These are phyloP conservation scores for Akanthomyces uredinophilus DNA, from an alignment of 2,329 filamentous ascomycete genomes.

Conservation along the genomic window DNA sequence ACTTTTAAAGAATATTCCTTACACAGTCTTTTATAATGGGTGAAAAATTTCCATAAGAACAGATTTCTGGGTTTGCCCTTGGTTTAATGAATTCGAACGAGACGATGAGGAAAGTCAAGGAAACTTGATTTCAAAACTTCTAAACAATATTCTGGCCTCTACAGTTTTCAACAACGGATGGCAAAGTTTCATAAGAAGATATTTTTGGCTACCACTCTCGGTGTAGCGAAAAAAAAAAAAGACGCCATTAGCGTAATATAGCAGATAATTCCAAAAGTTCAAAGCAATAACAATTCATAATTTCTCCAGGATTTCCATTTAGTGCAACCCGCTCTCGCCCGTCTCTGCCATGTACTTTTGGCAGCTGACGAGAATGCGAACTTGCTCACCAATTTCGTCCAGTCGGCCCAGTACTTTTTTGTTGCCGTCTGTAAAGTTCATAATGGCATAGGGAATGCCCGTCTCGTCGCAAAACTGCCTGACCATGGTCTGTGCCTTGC, in stretches of 20 bases:
- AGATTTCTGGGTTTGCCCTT: too few relatives aligned
- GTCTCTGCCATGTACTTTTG: conserved; percentile 46
- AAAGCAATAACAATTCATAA: neutral
- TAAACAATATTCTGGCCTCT: neutral
- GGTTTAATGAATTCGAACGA: too few relatives aligned
- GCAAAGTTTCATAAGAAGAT: neutral
- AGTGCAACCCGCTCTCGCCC: conserved; percentile 38
- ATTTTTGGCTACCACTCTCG: neutral
- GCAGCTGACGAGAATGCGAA: conserved; percentile 54
- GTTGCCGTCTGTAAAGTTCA: conserved; percentile 60
- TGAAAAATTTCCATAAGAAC: too few relatives aligned
- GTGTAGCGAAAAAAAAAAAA: neutral
- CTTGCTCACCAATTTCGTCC: conserved; percentile 56
- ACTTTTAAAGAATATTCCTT: neutral
- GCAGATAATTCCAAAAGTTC: neutral
- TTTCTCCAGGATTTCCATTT: neutral
- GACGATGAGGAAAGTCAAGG: too few relatives aligned
- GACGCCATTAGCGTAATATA: neutral
- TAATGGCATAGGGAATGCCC: conserved; percentile 56
- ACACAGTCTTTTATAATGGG: too few relatives aligned
- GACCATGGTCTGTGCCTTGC: conserved; percentile 54
- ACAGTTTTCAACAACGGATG: neutral
- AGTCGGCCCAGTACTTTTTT: conserved; percentile 43
- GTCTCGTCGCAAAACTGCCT: conserved; percentile 61
- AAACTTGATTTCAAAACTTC: neutral